Evolutionary conservation across 371 early-diverging fungal species (phyloP), one percentile per base, ranked within the genome.

Genomic region (Basidiobolus meristosporus): DNA sequence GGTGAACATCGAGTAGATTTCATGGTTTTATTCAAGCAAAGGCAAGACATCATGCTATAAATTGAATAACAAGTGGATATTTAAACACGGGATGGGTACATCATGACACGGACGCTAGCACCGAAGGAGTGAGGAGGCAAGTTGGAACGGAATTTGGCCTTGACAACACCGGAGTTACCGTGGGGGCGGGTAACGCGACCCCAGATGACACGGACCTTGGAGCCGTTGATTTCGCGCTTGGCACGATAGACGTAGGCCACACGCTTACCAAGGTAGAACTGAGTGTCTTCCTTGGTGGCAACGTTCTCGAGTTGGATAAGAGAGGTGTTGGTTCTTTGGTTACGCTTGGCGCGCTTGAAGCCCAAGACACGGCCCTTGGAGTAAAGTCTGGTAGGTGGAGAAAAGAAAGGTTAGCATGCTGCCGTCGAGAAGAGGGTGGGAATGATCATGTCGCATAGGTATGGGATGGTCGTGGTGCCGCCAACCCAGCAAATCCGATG

Each of bases 131-230:
- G 76, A 59, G 95, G 81, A 43, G 95, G 95, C 55, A 97, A 74
- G 83, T 92, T 92, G 65, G 70, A 73, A 65, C 79, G 71, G 83
- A 95, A 97, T 66, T 82, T 85, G 52, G 96, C 98, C 62, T 86
- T 77, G 52, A 95, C 97, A 43, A 81, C 83, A 54, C 97, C 97
- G 48, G 77, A 77, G 65, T 77, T 91, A 52, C 96, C 97, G 68
- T 97, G 97, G 56, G 82, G 47, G 52, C 95, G 82, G 52, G 87
- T 80, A 63, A 95, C 67, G 50, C 83, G 78, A 52, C 97, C 97
- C 95, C 93, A 97, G 73, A 95, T 87, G 58, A 81, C 83, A 58
- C 95, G 82, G 68, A 89, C 67, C 65, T 82, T 77, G 65, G 81
- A 73, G 52, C 92, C 93, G 66, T 90, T 81, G 48, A 77, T 75